Conservation (phyloP, 1,139 yeast species). For the Scheffersomyces segobiensis region DNA sequence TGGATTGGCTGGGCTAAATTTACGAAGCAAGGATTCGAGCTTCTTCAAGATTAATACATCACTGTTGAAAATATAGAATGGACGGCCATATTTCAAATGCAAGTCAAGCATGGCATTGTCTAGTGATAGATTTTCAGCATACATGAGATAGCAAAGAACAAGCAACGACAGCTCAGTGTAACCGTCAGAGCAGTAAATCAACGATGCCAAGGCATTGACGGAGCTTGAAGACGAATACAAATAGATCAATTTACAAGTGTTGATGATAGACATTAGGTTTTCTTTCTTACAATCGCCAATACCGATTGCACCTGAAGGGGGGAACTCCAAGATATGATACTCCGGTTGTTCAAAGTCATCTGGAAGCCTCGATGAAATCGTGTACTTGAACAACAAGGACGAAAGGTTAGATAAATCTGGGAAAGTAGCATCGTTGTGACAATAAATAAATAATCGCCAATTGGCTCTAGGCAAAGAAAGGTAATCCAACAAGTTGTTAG, state of each 20-base stretch:
- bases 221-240: slow-evolving; percentile 35
- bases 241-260: slow-evolving; percentile 62
- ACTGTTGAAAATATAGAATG: slow-evolving; percentile 78
- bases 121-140: slow-evolving; percentile 52
- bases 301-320: slow-evolving; percentile 81
- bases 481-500: slow-evolving; percentile 13
- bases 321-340: slow-evolving; percentile 58
- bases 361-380: slow-evolving; percentile 26
- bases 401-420: slow-evolving; percentile 46
- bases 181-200: slow-evolving; percentile 86
- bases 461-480: slow-evolving; percentile 38
- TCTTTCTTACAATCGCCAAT: slow-evolving; percentile 65
- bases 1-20: slow-evolving; percentile 49
- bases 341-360: slow-evolving; percentile 21
- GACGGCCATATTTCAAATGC: slow-evolving; percentile 67
- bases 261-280: slow-evolving; percentile 57
- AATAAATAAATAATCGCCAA: slow-evolving; percentile 39
- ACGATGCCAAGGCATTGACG: slow-evolving; percentile 24
- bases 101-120: slow-evolving; percentile 57
- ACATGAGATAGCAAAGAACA: slow-evolving; percentile 69
- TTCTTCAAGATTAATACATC: slow-evolving; percentile 69
- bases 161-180: slow-evolving; percentile 86
- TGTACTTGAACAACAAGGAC: slow-evolving; percentile 33
- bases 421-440: slow-evolving; percentile 58
- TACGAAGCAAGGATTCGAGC: slow-evolving; percentile 59